Evolutionary conservation across 768 basidiomycete genomes (phyloP).

Genomic region (Antrodiella citrinella): DNA sequence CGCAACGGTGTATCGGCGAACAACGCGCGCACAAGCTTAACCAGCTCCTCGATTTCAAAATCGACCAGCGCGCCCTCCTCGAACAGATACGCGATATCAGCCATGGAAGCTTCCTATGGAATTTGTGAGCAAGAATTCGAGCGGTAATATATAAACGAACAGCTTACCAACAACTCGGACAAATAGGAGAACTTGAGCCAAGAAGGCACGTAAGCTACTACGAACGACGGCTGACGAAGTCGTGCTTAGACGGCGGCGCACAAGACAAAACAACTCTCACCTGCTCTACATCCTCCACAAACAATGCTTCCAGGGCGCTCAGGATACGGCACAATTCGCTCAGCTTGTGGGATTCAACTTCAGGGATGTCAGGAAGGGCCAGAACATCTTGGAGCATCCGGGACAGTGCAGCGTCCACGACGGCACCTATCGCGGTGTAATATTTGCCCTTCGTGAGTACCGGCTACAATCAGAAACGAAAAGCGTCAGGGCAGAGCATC

Average conservation of each 20-base stretch:
- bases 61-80: slow-evolving; percentile 88
- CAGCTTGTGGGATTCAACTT: slow-evolving; percentile 74
- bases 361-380: slow-evolving; percentile 78
- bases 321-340: slow-evolving; percentile 78
- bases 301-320: slow-evolving; percentile 72
- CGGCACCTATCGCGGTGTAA: slow-evolving; percentile 59
- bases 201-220: slow-evolving; percentile 79
- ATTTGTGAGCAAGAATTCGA: neutral
- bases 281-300: slow-evolving; percentile 56
- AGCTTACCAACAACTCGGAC: slow-evolving; percentile 76
- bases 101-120: slow-evolving; percentile 80
- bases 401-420: slow-evolving; percentile 61
- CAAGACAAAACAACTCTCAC: slow-evolving; percentile 26
- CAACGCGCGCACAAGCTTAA: slow-evolving; percentile 72
- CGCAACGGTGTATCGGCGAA: slow-evolving; percentile 84
- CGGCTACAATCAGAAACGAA: slow-evolving; percentile 42
- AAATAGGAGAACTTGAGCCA: slow-evolving; percentile 96
- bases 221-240: slow-evolving; percentile 57
- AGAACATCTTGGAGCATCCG: slow-evolving; percentile 68
- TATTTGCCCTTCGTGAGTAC: slow-evolving; percentile 67
- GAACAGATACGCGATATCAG: slow-evolving; percentile 86
- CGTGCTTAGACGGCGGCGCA: slow-evolving; percentile 1
- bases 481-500: neutral
- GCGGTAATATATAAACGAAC: slow-evolving; percentile 8
- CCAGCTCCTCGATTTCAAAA: slow-evolving; percentile 79